Evolutionary conservation across 352 stramenopile genomes (phyloP).

Genomic region (Pythium angustatum): DNA sequence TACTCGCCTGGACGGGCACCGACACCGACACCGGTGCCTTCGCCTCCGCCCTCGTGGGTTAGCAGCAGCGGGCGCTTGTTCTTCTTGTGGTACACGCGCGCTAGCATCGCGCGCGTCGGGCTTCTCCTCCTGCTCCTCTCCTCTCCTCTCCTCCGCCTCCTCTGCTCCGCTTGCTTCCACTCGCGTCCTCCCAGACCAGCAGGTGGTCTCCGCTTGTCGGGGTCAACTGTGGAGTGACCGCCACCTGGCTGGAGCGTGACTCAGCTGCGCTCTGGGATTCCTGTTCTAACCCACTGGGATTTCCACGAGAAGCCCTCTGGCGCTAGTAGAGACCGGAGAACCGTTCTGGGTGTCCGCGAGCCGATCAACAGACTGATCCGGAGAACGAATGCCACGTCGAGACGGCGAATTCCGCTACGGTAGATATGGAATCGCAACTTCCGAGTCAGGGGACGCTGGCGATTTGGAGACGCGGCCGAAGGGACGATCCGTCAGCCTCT

Average conservation of each 20-base stretch:
- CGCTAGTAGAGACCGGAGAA: too few species aligned
- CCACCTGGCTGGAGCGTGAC: constrained; percentile 2
- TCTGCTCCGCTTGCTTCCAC: background rate
- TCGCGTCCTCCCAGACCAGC: constrained; percentile 15
- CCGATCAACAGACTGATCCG: constrained; percentile 1
- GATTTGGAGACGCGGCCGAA: constrained; percentile 4
- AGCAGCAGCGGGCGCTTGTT: constrained; percentile 27
- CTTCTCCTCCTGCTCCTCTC: constrained; percentile 1
- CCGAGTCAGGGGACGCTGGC: background rate
- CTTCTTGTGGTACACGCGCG: constrained; percentile 22
- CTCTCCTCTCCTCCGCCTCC: too few species aligned
- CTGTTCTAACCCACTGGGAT: background rate
- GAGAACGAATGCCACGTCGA: background rate
- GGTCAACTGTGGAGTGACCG: background rate
- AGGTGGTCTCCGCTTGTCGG: background rate
- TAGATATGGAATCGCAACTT: too few species aligned
- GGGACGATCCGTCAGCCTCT: background rate
- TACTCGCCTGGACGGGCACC: too few species aligned
- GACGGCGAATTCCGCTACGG: too few species aligned
- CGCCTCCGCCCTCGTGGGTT: background rate
- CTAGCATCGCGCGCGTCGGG: constrained; percentile 15
- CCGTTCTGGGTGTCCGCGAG: constrained; percentile 1
- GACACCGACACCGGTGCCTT: too few species aligned
- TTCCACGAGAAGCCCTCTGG: too few species aligned
- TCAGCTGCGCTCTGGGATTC: background rate